Evolutionary conservation across 148 eudicot genomes (phyloP).

Genomic region (Fallopia convolvulus): DNA sequence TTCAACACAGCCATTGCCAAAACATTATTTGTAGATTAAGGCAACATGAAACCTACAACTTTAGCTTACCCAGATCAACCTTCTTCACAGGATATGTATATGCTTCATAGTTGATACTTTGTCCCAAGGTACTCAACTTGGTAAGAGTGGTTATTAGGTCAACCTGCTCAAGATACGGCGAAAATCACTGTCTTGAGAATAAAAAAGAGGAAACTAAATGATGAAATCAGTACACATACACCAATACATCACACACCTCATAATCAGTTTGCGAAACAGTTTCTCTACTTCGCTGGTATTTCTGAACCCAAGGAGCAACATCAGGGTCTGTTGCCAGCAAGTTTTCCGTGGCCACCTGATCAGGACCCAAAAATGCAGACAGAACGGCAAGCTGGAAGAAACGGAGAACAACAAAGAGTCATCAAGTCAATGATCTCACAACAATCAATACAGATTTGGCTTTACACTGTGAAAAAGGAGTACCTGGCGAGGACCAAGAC

Average conservation of each 20-base stretch:
- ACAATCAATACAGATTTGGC: background rate
- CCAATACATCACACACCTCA: slow-evolving; percentile 36
- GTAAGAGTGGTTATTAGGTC: slow-evolving; percentile 86
- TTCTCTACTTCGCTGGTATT: slow-evolving; percentile 96
- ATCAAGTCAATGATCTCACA: background rate
- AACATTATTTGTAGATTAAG: background rate
- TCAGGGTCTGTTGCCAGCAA: slow-evolving; percentile 69
- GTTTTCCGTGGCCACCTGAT: slow-evolving; percentile 70
- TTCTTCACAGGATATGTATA: slow-evolving; percentile 70
- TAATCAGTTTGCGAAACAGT: slow-evolving; percentile 94
- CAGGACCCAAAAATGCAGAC: slow-evolving; percentile 98
- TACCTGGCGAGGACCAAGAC: slow-evolving; percentile 97
- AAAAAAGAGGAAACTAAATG: slow-evolving; percentile 6
- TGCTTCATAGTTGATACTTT: slow-evolving; percentile 81
- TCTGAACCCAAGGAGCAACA: slow-evolving; percentile 88
- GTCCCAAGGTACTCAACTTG: slow-evolving; percentile 82
- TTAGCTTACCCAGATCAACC: slow-evolving; percentile 69
- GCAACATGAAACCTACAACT: slow-evolving; percentile 34
- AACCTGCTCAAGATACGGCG: slow-evolving; percentile 43
- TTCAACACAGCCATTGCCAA: background rate
- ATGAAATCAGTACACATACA: background rate
- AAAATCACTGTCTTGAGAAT: background rate
- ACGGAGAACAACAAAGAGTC: background rate
- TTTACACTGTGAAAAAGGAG: background rate
- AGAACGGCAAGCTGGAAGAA: slow-evolving; percentile 74